Evolutionary conservation across 2,329 filamentous ascomycete species (phyloP), one percentile per base, ranked within the genome.

Genomic region (Diplocarpon rosae): DNA sequence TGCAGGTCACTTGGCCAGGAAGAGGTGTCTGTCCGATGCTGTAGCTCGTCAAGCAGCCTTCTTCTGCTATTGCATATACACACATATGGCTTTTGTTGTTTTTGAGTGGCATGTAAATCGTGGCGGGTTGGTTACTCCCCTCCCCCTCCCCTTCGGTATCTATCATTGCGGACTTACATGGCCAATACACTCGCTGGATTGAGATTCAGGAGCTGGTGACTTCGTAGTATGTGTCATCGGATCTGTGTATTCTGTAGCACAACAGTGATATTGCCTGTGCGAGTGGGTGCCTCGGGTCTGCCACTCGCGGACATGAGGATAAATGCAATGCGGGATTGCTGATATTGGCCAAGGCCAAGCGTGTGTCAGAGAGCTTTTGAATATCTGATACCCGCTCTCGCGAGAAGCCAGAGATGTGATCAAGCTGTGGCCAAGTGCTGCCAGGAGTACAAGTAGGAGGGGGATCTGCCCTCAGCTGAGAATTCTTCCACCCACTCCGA

Each of bases 321-420:
- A 14, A 28, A 45, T 49, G 47, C 43, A 45, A 42, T 30, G 36
- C 33, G 13, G 16, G 37, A 38, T 24, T 39, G 42, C 14, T 39
- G 35, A n/a, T 27, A 27, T 17, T 16, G 28, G 28, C n/a, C n/a
- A 11, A 30, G 24, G 37, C 37, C 37, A 15, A 39, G 37, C n/a
- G 30, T 17, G 30, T 17, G 36, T 24, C 17, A 28, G 28, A 10
- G 27, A 43, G 20, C 8, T 6, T 27, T 24, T 24, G 20, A 7
- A 24, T 3, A 24, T 24, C 7, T 24, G 7, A 24, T 3, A 24
- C 20, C 20, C 20, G 20, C 7, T 24, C 7, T 7, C 4, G 7
- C 20, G 20, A 24, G 20, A 24, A 24, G 3, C 7, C 20, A 24
- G 20, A 24, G 20, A 24, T 24, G 20, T 24, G 20, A 24, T 24